phyloP scores from a whole-genome alignment of 345 rosid species.

The Eucalyptus sp. region DNA sequence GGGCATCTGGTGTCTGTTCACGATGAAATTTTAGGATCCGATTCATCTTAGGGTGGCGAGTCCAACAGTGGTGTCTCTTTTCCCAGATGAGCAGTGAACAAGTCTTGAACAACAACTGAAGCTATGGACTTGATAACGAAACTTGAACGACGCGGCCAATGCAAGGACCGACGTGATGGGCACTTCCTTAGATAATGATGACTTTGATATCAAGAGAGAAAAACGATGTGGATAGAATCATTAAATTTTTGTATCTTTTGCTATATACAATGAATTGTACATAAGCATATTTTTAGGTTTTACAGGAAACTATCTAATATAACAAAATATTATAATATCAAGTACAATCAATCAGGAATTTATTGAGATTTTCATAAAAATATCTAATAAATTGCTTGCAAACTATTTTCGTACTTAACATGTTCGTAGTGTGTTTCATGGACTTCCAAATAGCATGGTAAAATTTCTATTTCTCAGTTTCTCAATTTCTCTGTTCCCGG shows the following conservation, averaged over 20 bases:
- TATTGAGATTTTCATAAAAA: too few relatives aligned
- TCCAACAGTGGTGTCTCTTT: neutral
- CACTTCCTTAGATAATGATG: neutral
- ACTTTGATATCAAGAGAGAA: neutral
- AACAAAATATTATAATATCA: too few relatives aligned
- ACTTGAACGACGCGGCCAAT: neutral
- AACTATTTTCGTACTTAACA: neutral
- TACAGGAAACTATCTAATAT: neutral
- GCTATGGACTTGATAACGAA: neutral
- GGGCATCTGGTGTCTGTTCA: accelerated
- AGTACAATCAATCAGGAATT: neutral
- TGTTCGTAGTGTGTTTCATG: too few relatives aligned
- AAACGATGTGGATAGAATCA: too few relatives aligned
- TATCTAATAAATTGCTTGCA: too few relatives aligned
- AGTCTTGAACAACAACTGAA: neutral
- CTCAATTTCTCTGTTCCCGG: too few relatives aligned
- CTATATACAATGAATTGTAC: neutral
- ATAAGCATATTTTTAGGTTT: neutral
- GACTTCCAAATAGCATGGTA: too few relatives aligned
- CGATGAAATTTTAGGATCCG: neutral
- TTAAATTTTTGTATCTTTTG: neutral
- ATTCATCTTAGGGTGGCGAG: neutral
- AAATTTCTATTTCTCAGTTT: too few relatives aligned
- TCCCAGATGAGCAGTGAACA: neutral
- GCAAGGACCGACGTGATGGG: neutral